These are phyloP conservation scores for Pythium rhizo-oryzae DNA, from an alignment of 352 stramenopile species.

Conservation along the genomic window DNA sequence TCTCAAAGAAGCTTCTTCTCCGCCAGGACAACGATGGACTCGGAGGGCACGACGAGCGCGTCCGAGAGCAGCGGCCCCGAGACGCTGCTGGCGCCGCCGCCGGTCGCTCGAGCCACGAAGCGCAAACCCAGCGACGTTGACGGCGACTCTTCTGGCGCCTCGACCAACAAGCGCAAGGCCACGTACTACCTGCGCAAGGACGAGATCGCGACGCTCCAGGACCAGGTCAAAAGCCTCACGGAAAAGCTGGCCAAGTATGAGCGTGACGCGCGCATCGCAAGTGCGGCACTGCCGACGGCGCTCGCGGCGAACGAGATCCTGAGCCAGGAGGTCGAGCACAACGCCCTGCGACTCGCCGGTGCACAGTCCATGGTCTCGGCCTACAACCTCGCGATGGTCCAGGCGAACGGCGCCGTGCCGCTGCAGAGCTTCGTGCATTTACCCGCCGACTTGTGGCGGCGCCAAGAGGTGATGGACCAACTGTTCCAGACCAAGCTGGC, in stretches of 20 bases:
- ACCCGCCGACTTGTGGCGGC: neutral
- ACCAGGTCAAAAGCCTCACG: slow-evolving; percentile 1
- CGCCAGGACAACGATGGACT: neutral
- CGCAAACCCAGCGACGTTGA: no score
- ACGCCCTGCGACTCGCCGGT: slow-evolving; percentile 17
- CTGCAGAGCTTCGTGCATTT: slow-evolving; percentile 22
- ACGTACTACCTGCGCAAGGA: slow-evolving; percentile 21
- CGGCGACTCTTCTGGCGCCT: no score
- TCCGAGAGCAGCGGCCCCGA: slow-evolving; percentile 10
- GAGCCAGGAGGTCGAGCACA: slow-evolving; percentile 2
- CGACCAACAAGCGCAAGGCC: neutral
- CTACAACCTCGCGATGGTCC: slow-evolving; percentile 11
- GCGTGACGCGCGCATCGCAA: neutral
- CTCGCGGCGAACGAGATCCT: neutral
- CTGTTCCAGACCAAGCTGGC: slow-evolving; percentile 7
- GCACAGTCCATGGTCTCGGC: slow-evolving; percentile 27
- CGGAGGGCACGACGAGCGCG: slow-evolving; percentile 5
- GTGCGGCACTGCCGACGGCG: neutral
- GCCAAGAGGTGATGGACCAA: neutral
- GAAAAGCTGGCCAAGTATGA: slow-evolving; percentile 1
- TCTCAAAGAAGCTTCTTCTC: neutral
- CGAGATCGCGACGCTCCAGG: slow-evolving; percentile 16
- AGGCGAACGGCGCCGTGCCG: neutral
- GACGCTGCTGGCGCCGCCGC: neutral
- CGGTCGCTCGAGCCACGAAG: neutral